A percentile compares a stretch with the other conserved stretches of the same genome.
These are phyloP conservation scores for Peterozyma toletana DNA, from an alignment of 805 yeast genomes.

Conservation along the genomic window DNA sequence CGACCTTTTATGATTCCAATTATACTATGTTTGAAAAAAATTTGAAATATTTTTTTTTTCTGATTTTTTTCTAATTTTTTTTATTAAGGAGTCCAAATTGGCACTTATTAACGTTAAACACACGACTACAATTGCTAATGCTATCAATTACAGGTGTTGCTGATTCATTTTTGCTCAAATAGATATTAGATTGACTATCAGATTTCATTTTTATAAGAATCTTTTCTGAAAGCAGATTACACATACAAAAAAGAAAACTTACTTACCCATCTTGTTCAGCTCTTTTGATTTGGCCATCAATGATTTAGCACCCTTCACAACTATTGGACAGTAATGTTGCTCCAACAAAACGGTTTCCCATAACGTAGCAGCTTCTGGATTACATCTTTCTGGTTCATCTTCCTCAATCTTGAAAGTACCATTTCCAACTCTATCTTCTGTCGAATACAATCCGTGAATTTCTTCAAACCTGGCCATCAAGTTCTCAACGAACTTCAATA, in stretches of 20 bases:
- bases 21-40: not conserved
- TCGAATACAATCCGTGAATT: conserved; percentile 68
- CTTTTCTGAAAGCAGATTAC: too few species aligned
- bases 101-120: not conserved
- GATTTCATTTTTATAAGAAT: too few species aligned
- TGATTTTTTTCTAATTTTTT: not conserved
- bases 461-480: conserved; percentile 66
- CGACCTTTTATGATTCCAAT: not conserved
- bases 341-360: conserved; percentile 83
- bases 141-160: too few species aligned
- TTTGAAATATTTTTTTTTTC: conserved; percentile 1
- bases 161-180: too few species aligned
- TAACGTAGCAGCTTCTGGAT: conserved; percentile 81
- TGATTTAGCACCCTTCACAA: conserved; percentile 56
- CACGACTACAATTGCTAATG: not conserved
- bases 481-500: conserved; percentile 71
- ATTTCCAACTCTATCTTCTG: conserved; percentile 83
- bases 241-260: too few species aligned
- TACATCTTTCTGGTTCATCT: conserved; percentile 64
- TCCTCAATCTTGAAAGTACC: conserved; percentile 67
- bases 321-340: conserved; percentile 77
- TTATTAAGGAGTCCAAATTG: not conserved
- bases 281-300: conserved; percentile 26
- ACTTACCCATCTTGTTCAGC: too few species aligned
- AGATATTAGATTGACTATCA: too few species aligned